Base-by-base conservation (phyloP, 2,329 filamentous ascomycete genomes). In the Alternaria gaisen region DNA sequence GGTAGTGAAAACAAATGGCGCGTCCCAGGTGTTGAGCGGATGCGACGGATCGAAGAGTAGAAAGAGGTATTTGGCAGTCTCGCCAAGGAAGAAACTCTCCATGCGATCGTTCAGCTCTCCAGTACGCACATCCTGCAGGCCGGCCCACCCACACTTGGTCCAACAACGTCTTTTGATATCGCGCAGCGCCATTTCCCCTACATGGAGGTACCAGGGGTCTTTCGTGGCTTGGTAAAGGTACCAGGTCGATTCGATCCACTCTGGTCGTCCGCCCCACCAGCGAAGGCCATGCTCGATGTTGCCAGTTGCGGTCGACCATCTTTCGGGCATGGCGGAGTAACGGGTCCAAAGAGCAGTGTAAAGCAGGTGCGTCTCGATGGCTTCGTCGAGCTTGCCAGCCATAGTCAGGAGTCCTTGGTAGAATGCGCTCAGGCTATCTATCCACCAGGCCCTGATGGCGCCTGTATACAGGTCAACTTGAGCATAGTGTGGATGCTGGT, bases 1-100 rank as follows among this genome's bases (percentile, higher is more conserved):
- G 0, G 95, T 99, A 0, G 92, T 95, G 77, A 99, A 98, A 14
- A 99, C 94, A 77, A 91, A 96, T 0, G 94, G 88, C 0, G 90
- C 89, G 78, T 98, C 95, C 40, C 96, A 82, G 20, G 88, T 89
- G 78, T 98, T 98, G 42, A 99, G 81, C 0, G 94, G 93, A 79
- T 98, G 95, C 14, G 89, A 85, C 5, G 89, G 86, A 67, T 97
- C 92, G 77, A 96, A 98, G 3, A 98, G 86, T 56, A 99, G 82
- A 77, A 96, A 98, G 64, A 99, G 83, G 77, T 99, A 99, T 79
- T 98, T 97, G 44, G 93, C 90, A 1, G 95, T 99, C 80, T 99
- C 95, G 14, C 95, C 94, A 1, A 99, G 85, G 73, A 98, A 98
- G 84, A 98, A 99, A 76, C 94, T 98, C 80, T 99, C 95, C 95